Evolutionary conservation across 208 protist genomes (phyloP).

Genomic region (Leishmania martiniquensis): DNA sequence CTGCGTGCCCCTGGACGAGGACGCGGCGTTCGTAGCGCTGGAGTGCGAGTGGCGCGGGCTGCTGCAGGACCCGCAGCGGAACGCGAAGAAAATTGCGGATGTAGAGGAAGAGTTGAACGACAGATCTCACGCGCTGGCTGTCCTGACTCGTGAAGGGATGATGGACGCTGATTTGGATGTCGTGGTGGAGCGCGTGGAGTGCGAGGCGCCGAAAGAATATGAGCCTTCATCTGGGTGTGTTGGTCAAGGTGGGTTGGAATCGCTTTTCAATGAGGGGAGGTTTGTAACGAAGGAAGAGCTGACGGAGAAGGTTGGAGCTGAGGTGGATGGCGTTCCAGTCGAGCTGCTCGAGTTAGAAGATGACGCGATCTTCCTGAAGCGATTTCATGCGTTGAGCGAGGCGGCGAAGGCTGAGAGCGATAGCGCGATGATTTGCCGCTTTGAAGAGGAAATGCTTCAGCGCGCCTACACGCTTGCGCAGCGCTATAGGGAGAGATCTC

Average conservation of each 20-base stretch:
- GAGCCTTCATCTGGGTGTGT: too few relatives aligned
- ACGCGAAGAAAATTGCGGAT: conserved; percentile 14
- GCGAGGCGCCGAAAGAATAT: not conserved
- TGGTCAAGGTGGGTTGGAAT: too few relatives aligned
- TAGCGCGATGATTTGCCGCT: not conserved
- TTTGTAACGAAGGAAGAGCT: not conserved
- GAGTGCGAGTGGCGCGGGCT: conserved; percentile 30
- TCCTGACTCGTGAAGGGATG: too few relatives aligned
- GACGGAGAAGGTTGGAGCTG: not conserved
- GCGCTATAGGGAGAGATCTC: conserved; percentile 10
- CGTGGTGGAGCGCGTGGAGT: not conserved
- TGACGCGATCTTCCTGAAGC: not conserved
- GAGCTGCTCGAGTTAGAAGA: not conserved
- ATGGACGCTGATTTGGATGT: not conserved
- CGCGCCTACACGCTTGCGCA: conserved; percentile 40
- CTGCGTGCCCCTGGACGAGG: conserved; percentile 41
- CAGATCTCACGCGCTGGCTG: too few relatives aligned
- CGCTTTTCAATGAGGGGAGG: too few relatives aligned
- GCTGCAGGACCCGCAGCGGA: conserved; percentile 3
- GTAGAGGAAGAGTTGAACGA: not conserved
- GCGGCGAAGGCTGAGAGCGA: not conserved
- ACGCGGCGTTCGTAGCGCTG: conserved; percentile 34
- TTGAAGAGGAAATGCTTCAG: conserved; percentile 47
- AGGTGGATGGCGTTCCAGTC: not conserved
- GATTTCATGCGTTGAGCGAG: not conserved